A percentile compares a stretch with the other conserved stretches of the same genome.
phyloP scores from a whole-genome alignment of 2,329 filamentous ascomycete species.

The Nemania serpens region DNA sequence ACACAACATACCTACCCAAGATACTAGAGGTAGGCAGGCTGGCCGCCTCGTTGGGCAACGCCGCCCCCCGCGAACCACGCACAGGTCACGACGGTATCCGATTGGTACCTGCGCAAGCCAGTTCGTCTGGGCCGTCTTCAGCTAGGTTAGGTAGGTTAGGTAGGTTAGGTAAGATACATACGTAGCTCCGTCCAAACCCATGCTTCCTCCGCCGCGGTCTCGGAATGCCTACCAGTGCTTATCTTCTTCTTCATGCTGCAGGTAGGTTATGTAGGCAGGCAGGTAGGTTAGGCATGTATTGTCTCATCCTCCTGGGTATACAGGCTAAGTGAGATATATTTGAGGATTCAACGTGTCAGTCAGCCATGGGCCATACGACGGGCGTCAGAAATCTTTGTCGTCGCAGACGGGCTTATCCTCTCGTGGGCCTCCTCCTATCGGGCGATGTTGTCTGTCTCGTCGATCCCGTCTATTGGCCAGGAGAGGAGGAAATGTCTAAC shows the following conservation, averaged over 20 bases:
- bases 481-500: neutral
- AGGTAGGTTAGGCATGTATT: too few relatives aligned
- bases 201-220: neutral
- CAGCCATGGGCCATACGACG: neutral
- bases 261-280: neutral
- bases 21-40: neutral
- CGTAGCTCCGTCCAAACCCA: neutral
- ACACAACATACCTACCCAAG: neutral
- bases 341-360: slow-evolving; percentile 24
- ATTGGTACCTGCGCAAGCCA: slow-evolving; percentile 21
- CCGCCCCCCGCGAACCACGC: neutral
- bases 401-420: neutral
- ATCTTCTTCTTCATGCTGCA: neutral
- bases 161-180: slow-evolving; percentile 8
- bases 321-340: neutral
- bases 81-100: neutral
- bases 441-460: neutral
- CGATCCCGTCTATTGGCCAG: neutral
- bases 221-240: neutral
- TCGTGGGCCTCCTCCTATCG: neutral
- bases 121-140: neutral
- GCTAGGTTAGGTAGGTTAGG: slow-evolving; percentile 10
- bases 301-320: neutral
- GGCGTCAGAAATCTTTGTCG: neutral
- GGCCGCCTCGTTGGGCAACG: neutral